Conservation (phyloP, 768 basidiomycete genomes). For the Tylopilus balloui region DNA sequence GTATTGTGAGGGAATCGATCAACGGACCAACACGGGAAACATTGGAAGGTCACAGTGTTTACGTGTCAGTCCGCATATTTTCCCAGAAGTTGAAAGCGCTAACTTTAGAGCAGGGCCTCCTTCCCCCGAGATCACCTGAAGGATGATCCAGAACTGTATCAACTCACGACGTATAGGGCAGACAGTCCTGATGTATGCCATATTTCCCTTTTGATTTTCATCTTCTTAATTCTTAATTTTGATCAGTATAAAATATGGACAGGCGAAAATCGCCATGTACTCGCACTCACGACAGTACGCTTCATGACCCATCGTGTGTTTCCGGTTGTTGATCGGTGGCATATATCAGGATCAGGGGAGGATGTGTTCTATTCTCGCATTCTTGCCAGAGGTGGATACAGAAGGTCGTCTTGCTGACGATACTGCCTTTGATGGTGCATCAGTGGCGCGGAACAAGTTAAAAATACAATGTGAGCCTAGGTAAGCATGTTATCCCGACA, state of each 20-base stretch:
- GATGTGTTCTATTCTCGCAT: slow-evolving; percentile 36
- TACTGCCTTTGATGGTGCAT: slow-evolving; percentile 17
- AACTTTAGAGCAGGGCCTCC: slow-evolving; percentile 31
- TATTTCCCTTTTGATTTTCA: background rate
- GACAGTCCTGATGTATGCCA: slow-evolving; percentile 22
- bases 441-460: slow-evolving; percentile 33
- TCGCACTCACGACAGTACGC: slow-evolving; percentile 23
- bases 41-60: slow-evolving; percentile 37
- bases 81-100: slow-evolving; percentile 3
- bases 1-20: slow-evolving; percentile 37
- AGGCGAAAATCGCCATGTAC: slow-evolving; percentile 25
- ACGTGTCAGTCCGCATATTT: slow-evolving; percentile 36
- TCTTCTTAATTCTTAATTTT: background rate
- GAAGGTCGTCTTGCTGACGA: slow-evolving; percentile 35
- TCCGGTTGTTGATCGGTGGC: background rate
- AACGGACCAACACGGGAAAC: slow-evolving; percentile 29
- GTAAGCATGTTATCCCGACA: slow-evolving; percentile 23
- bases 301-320: background rate
- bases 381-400: slow-evolving; percentile 36
- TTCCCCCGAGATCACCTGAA: slow-evolving; percentile 41
- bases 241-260: slow-evolving; percentile 25
- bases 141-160: slow-evolving; percentile 41
- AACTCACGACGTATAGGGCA: slow-evolving; percentile 23
- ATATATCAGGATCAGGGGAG: slow-evolving; percentile 33
- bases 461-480: slow-evolving; percentile 36